Base-by-base conservation (phyloP, 352 stramenopile species). In the Pythium chondricola region DNA sequence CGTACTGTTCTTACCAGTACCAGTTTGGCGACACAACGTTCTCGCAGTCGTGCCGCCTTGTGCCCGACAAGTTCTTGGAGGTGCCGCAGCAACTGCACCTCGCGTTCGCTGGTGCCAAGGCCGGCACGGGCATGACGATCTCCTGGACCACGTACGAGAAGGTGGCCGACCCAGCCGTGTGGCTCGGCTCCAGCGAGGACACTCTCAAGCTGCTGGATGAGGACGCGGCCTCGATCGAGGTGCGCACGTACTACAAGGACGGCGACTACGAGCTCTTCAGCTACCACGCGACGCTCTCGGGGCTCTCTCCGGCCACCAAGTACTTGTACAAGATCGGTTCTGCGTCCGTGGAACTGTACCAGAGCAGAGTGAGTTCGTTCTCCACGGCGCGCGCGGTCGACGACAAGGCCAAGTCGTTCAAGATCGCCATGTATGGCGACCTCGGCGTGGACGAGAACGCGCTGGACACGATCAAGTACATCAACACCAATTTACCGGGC, bases 31-130 rank as follows among this genome's bases (percentile, higher is more conserved):
- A 67, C 41, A 11, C 51, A 1, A 51, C 53, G n/a, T 51, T 53
- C 24, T 24, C 21, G 36, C 52, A 67, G 48, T 51, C 47, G 26
- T 67, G 58, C 22, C 53, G 58, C 24, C 30, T 67, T 36, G 26
- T 39, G 9, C 8, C 48, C 3, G 38, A 56, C 22, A 45, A 37
- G 17, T 30, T 56, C 6, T 32, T 32, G 27, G 18, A 29, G 14
- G 44, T 67, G n/a, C 63, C 65, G 6, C 56, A 67, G 48, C 61
- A 69, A 17, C 27, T 61, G 17, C 61, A 69, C 41, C 31, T 66
- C 32, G 61, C 61, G 38, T 66, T 48, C 31, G 61, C 61, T 2
- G 56, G 56, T 4, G 22, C 58, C n/a, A 38, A 45, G n/a, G 20
- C 61, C 14, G 60, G 60, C 37, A 53, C 50, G 10, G 55, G 26